These are phyloP conservation scores for Tylopilus sp. DNA, from an alignment of 1,284 basidiomycete genomes.

Conservation along the genomic window DNA sequence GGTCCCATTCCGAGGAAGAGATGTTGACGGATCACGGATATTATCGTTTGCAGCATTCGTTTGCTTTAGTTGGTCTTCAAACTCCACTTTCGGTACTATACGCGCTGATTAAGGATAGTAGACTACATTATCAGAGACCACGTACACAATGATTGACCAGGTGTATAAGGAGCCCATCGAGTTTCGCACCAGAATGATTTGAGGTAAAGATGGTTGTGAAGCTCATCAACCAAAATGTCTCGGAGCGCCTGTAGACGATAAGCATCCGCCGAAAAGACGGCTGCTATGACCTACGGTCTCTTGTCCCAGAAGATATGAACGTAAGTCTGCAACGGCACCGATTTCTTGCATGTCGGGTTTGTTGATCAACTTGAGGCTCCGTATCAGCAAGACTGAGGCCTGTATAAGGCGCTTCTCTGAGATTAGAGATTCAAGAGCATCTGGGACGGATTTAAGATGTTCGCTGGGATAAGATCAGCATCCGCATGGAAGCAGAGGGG, in stretches of 20 bases:
- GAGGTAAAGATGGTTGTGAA: constrained; percentile 97
- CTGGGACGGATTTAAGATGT: constrained; percentile 86
- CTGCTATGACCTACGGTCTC: constrained; percentile 64
- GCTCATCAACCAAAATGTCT: constrained; percentile 93
- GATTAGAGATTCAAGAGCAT: constrained; percentile 89
- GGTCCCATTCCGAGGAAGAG: constrained; percentile 34
- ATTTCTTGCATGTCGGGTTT: constrained; percentile 92
- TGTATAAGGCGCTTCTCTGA: constrained; percentile 93
- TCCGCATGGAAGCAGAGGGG: constrained; percentile 1
- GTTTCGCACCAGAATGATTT: constrained; percentile 96
- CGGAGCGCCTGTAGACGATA: constrained; percentile 62
- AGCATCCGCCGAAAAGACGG: neutral
- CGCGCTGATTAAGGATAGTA: constrained; percentile 8
- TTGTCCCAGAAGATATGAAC: constrained; percentile 83
- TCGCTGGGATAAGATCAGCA: constrained; percentile 54
- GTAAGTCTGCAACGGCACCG: constrained; percentile 87
- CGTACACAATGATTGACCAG: constrained; percentile 77
- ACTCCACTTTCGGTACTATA: constrained; percentile 56
- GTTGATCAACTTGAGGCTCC: constrained; percentile 88
- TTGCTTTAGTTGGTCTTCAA: constrained; percentile 46
- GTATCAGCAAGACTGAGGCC: constrained; percentile 84
- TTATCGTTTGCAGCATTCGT: constrained; percentile 29
- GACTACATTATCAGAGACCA: constrained; percentile 1
- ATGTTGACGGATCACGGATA: constrained; percentile 37
- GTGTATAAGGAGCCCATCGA: constrained; percentile 83